Base-by-base conservation (phyloP, 2,329 filamentous ascomycete species). In the Fusarium paranaense region DNA sequence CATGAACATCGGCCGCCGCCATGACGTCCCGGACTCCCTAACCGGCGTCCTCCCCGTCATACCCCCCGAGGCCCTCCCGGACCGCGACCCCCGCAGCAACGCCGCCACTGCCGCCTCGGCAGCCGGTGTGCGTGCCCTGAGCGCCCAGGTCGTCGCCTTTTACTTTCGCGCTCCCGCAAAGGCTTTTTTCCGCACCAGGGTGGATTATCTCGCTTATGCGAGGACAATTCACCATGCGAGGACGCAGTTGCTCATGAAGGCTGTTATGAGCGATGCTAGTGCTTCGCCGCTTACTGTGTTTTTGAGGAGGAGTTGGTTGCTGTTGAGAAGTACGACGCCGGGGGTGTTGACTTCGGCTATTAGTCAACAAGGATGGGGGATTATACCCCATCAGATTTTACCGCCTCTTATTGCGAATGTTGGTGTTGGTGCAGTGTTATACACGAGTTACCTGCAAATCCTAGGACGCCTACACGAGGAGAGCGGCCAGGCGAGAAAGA, bases 141-240 rank as follows among this genome's bases (percentile, higher is more conserved):
- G 93, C 77, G 93, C 94, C 9, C 93, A 97, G 80, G 87, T 95
- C 78, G 89, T 98, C 64, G 92, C 95, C 27, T 98, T 98, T 78
- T 98, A 97, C 84, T 98, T 98, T 81, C 89, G 95, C 66, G 94
- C 95, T 0, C 95, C 95, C 1, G 93, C 95, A 62, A 98, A 98
- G 83, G 94, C 95, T 18, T 98, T 98, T 81, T 97, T 98, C 84
- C 90, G 94, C 70, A 95, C 94, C 1, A 87, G 95, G 67, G 95
- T 98, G 73, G 95, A 98, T 85, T 98, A 95, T 75, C 86, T 91
- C 20, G 88, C 88, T 2, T 91, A 90, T 70, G 89, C 89, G 4
- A 85, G 89, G 32, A 86, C 81, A 18, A 79, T 90, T 4, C 87
- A 90, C 70, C 82, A 88, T 72, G 83, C 86, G 38, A 85, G 87